Conservation (phyloP, 352 stramenopile species). For the Blastocystis sp. region DNA sequence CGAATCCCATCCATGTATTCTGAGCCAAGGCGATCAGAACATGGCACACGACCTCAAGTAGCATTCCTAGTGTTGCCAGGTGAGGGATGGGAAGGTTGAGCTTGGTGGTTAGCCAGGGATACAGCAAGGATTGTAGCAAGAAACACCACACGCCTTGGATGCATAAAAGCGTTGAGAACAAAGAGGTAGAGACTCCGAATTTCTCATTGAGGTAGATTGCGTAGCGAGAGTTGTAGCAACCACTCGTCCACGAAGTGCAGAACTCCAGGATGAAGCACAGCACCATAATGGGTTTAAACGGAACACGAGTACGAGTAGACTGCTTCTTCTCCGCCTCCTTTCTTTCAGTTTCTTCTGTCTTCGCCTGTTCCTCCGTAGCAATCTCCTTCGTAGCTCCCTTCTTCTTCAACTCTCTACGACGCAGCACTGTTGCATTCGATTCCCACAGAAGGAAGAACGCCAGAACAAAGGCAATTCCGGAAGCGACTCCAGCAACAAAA, state of each 20-base stretch:
- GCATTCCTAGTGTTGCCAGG: background rate
- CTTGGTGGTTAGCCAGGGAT: background rate
- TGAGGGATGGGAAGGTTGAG: slow-evolving; percentile 40
- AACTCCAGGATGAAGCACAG: background rate
- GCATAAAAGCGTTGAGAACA: background rate
- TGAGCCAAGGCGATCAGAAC: background rate
- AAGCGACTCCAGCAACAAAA: background rate
- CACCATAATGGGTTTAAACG: background rate
- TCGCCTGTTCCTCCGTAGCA: background rate
- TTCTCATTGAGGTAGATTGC: background rate
- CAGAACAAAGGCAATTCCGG: background rate
- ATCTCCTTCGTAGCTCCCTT: background rate
- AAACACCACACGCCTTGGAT: background rate
- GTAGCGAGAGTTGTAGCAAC: background rate
- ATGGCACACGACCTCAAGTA: background rate
- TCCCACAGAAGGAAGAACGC: background rate
- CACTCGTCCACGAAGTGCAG: background rate
- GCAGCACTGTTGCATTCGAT: background rate
- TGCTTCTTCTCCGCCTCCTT: background rate
- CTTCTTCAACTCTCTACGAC: background rate
- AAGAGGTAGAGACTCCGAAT: background rate
- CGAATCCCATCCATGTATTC: background rate
- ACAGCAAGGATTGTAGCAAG: background rate
- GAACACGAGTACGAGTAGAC: background rate
- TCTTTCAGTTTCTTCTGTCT: background rate